phyloP scores from a whole-genome alignment of 441 rosid genomes.

The Capsella rubella region DNA sequence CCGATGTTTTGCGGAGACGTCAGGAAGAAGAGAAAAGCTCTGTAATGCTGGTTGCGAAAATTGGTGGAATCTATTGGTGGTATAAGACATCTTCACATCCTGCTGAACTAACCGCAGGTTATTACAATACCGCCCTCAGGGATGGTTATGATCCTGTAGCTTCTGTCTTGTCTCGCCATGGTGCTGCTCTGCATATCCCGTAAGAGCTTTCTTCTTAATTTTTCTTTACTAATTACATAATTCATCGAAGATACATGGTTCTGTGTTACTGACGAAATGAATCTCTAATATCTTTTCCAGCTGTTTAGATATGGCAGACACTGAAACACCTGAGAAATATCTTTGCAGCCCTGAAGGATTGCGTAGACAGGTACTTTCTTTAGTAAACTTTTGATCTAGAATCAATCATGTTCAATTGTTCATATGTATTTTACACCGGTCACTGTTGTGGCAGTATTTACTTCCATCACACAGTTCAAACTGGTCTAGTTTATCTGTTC shows the following conservation, averaged over 20 bases:
- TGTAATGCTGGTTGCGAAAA: conserved; percentile 62
- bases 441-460: conserved; percentile 6
- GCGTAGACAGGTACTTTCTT: conserved; percentile 56
- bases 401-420: neutral
- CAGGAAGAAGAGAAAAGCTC: conserved; percentile 50
- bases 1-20: conserved; percentile 48
- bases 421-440: neutral
- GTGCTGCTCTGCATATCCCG: conserved; percentile 70
- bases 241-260: conserved; percentile 29
- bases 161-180: conserved; percentile 70
- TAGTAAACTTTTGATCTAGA: neutral
- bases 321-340: conserved; percentile 59
- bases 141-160: conserved; percentile 78
- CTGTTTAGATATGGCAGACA: conserved; percentile 60
- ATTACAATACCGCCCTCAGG: conserved; percentile 68
- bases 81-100: conserved; percentile 76
- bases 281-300: conserved; percentile 39
- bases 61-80: conserved; percentile 82
- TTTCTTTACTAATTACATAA: conserved; percentile 13
- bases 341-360: conserved; percentile 77
- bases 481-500: conserved; percentile 30
- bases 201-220: conserved; percentile 42
- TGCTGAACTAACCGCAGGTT: conserved; percentile 80
- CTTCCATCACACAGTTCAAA: conserved; percentile 12
- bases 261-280: conserved; percentile 8